Evolutionary conservation across 352 stramenopile genomes (phyloP).

Genomic region (Globisporangium cystogenes): DNA sequence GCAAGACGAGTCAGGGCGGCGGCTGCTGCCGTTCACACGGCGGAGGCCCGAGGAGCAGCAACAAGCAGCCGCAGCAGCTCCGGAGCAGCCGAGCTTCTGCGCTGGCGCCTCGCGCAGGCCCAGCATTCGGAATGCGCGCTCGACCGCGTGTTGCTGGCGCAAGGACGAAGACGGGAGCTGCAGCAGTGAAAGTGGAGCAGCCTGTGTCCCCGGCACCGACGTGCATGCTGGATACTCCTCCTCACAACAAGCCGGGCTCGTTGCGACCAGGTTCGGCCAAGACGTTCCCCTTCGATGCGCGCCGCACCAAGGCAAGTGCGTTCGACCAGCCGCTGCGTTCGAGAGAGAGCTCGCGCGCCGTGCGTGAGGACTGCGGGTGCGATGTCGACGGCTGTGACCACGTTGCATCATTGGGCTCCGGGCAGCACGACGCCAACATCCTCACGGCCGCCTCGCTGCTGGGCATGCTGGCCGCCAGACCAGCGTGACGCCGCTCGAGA

Average conservation of each 20-base stretch:
- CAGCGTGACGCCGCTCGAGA: background rate
- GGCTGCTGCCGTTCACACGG: conserved; percentile 44
- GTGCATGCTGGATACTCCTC: background rate
- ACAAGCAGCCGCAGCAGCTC: background rate
- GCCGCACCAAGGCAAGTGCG: background rate
- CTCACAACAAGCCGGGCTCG: background rate
- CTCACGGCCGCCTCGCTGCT: conserved; percentile 12
- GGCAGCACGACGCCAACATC: conserved; percentile 11
- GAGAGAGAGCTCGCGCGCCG: background rate
- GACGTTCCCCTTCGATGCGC: background rate
- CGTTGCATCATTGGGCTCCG: background rate
- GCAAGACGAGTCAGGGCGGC: conserved; percentile 38
- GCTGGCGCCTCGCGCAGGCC: background rate
- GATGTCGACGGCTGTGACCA: conserved; percentile 4
- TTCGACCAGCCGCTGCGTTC: background rate
- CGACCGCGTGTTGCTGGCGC: no score
- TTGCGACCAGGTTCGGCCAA: no score
- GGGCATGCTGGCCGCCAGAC: conserved; percentile 7
- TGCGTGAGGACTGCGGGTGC: background rate
- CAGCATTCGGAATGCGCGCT: no score
- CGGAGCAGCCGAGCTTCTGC: no score
- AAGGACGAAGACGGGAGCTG: no score
- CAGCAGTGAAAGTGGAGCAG: no score
- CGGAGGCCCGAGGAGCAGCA: conserved; percentile 21
- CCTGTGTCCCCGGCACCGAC: no score